phyloP scores from a whole-genome alignment of 306 rosid species.

The Vigna hirtella region DNA sequence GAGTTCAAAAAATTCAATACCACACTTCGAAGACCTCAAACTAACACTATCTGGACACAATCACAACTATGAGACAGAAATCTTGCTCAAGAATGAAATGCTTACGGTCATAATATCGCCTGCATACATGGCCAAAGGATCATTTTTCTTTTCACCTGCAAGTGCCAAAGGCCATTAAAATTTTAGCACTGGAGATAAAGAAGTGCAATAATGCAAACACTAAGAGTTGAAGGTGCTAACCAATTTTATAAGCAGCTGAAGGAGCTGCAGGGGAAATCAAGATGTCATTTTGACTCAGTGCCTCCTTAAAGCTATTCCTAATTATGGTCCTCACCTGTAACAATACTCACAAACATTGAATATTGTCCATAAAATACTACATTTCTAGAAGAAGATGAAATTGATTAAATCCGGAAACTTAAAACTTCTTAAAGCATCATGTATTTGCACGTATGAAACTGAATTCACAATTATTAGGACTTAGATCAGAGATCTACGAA shows the following conservation, averaged over 20 bases:
- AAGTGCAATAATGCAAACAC: slow-evolving; percentile 9
- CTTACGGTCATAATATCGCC: slow-evolving; percentile 99
- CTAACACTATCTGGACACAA: slow-evolving; percentile 9
- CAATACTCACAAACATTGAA: slow-evolving; percentile 46
- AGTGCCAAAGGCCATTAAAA: slow-evolving; percentile 40
- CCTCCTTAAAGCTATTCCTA: slow-evolving; percentile 83
- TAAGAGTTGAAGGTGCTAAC: slow-evolving; percentile 52
- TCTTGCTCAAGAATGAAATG: slow-evolving; percentile 40
- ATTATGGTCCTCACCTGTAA: slow-evolving; percentile 93
- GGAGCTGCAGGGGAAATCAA: slow-evolving; percentile 97
- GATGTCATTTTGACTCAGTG: slow-evolving; percentile 82
- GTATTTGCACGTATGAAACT: slow-evolving; percentile 23
- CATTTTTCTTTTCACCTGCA: slow-evolving; percentile 91
- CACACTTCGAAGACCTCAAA: slow-evolving; percentile 19
- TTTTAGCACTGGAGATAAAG: slow-evolving; percentile 21
- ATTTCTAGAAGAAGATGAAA: slow-evolving; percentile 24
- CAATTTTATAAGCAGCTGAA: slow-evolving; percentile 91
- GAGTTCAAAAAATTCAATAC: slow-evolving; percentile 18
- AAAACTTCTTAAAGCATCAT: slow-evolving; percentile 30
- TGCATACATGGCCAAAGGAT: slow-evolving; percentile 95
- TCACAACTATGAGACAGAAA: slow-evolving; percentile 25
- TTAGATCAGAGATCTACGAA: slow-evolving; percentile 27
- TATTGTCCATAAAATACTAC: slow-evolving; percentile 39
- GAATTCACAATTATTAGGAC: slow-evolving; percentile 34
- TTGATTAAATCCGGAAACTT: slow-evolving; percentile 11